These are phyloP conservation scores for Lepidium aucheri DNA, from an alignment of 345 rosid species.

Conservation along the genomic window DNA sequence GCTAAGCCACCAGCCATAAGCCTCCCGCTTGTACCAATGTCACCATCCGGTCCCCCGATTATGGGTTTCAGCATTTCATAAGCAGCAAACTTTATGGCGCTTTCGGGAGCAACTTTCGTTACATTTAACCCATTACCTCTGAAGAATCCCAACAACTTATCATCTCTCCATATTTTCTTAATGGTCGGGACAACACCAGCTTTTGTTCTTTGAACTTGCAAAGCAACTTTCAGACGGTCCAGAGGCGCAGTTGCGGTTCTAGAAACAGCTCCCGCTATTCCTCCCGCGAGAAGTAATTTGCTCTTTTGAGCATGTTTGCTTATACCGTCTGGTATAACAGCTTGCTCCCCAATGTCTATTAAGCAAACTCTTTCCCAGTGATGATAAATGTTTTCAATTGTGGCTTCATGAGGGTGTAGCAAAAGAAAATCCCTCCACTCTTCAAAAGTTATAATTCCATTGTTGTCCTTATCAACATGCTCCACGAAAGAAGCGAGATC, in stretches of 20 bases:
- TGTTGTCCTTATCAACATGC: constrained; percentile 94
- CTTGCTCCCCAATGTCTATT: constrained; percentile 92
- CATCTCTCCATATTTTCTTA: constrained; percentile 67
- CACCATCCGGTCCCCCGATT: constrained; percentile 49
- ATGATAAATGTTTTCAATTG: constrained; percentile 83
- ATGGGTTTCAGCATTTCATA: constrained; percentile 72
- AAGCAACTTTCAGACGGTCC: constrained; percentile 76
- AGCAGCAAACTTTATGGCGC: constrained; percentile 81
- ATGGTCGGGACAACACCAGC: constrained; percentile 54
- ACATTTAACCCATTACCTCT: constrained; percentile 93
- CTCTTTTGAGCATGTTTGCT: constrained; percentile 69
- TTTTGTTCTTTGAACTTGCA: constrained; percentile 78
- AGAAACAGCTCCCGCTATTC: constrained; percentile 89
- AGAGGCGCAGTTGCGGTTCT: constrained; percentile 96
- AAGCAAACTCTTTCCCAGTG: constrained; percentile 93
- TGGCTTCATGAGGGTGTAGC: constrained; percentile 92
- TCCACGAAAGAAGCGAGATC: constrained; percentile 86
- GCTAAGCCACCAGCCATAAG: constrained; percentile 91
- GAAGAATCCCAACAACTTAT: constrained; percentile 72
- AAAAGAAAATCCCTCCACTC: constrained; percentile 99
- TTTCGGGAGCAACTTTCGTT: constrained; percentile 93
- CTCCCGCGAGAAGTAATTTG: constrained; percentile 85
- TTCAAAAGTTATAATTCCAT: constrained; percentile 89
- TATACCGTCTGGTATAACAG: constrained; percentile 91
- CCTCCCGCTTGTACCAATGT: constrained; percentile 67